Evolutionary conservation across 768 basidiomycete species (phyloP), one percentile per base, ranked within the genome.

Genomic region (Jaapia argillacea): DNA sequence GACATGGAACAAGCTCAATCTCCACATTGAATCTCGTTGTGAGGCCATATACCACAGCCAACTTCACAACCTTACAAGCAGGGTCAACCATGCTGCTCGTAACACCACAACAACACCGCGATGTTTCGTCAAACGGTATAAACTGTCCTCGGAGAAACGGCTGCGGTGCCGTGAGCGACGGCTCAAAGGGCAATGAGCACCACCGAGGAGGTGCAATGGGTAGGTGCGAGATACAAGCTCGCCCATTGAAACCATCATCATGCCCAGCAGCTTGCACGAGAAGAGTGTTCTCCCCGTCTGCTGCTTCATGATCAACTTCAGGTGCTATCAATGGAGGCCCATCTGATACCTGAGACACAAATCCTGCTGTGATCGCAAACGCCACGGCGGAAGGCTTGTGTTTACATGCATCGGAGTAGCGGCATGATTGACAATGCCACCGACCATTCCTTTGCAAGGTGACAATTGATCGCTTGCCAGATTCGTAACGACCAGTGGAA

Each of bases 31-130:
- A 20, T 6, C 5, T 21, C 21, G 16, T 44, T 40, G 18, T n/a
- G 22, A 44, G 37, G 16, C 43, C 43, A 40, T 25, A 44, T 22
- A 44, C 37, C 12, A 20, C 24, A 33, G 33, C n/a, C n/a, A n/a
- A n/a, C n/a, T n/a, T n/a, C n/a, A n/a, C n/a, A n/a, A n/a, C n/a
- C n/a, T n/a, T n/a, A n/a, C n/a, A n/a, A n/a, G n/a, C n/a, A n/a
- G n/a, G n/a, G n/a, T n/a, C n/a, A n/a, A n/a, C n/a, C n/a, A n/a
- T n/a, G n/a, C n/a, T n/a, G n/a, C n/a, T n/a, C n/a, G n/a, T n/a
- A n/a, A n/a, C n/a, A n/a, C n/a, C n/a, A n/a, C n/a, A n/a, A n/a
- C n/a, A n/a, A n/a, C n/a, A n/a, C n/a, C n/a, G n/a, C n/a, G n/a
- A 42, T 4, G n/a, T n/a, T 6, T 28, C 24, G 38, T n/a, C 18